phyloP scores from a whole-genome alignment of 2,329 filamentous ascomycete genomes.

The Hypomyces rosellus region DNA sequence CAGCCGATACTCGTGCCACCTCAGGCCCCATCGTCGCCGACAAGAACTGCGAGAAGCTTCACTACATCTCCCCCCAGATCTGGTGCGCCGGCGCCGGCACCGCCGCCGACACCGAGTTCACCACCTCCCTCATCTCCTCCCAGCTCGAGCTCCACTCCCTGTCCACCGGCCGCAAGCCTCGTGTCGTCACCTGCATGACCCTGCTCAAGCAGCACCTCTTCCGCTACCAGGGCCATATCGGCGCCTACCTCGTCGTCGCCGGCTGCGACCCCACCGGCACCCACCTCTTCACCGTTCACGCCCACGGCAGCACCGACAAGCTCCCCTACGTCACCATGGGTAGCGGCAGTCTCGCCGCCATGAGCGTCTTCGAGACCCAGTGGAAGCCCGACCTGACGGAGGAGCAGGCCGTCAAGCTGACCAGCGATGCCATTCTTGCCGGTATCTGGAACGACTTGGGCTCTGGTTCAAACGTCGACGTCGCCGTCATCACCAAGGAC shows the following conservation, averaged over 20 bases:
- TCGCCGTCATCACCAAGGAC: conserved; percentile 89
- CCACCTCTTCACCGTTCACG: conserved; percentile 96
- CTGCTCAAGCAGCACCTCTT: conserved; percentile 99
- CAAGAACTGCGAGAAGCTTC: conserved; percentile 99
- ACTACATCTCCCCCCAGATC: conserved; percentile 97
- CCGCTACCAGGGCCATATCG: conserved; percentile 95
- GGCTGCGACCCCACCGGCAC: conserved; percentile 93
- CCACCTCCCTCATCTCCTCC: conserved; percentile 94
- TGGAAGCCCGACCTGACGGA: conserved; percentile 76
- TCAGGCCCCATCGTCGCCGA: conserved; percentile 97
- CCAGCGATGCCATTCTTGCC: conserved; percentile 81
- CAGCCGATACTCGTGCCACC: conserved; percentile 95
- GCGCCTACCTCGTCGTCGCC: conserved; percentile 94
- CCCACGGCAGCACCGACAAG: conserved; percentile 97
- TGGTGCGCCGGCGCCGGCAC: conserved; percentile 99
- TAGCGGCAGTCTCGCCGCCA: conserved; percentile 88
- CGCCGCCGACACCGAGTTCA: conserved; percentile 98
- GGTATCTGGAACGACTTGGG: conserved; percentile 99
- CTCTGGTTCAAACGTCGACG: conserved; percentile 94
- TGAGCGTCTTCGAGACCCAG: conserved; percentile 95
- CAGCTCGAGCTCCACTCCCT: conserved; percentile 96
- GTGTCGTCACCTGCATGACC: conserved; percentile 98
- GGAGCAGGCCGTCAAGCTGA: conserved; percentile 77
- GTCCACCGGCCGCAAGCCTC: conserved; percentile 91
- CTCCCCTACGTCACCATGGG: conserved; percentile 99